A percentile compares a stretch with the other conserved stretches of the same genome.
These are phyloP conservation scores for Chaetomium strumarium DNA, from an alignment of 2,329 filamentous ascomycete species.

Conservation along the genomic window DNA sequence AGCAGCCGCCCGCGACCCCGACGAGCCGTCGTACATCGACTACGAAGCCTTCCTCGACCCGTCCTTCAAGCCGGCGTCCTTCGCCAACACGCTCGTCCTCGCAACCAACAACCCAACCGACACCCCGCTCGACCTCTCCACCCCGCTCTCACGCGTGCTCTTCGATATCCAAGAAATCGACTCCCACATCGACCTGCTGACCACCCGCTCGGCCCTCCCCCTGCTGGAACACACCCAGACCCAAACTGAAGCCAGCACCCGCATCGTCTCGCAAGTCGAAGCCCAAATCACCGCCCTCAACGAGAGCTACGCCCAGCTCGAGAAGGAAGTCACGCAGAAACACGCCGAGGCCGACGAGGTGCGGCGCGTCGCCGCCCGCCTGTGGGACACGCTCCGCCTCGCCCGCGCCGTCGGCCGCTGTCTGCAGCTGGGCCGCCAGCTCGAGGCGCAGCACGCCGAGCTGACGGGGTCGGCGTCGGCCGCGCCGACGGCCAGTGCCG, in stretches of 20 bases:
- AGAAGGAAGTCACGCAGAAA: constrained; percentile 79
- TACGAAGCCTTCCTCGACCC: constrained; percentile 86
- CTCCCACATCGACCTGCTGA: constrained; percentile 86
- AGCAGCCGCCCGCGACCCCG: constrained; percentile 28
- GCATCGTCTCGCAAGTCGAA: constrained; percentile 71
- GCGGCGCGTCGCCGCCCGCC: constrained; percentile 65
- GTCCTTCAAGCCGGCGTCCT: constrained; percentile 70
- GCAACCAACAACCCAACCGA: constrained; percentile 90
- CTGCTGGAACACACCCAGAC: constrained; percentile 71
- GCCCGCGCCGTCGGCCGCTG: constrained; percentile 72
- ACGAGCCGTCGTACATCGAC: constrained; percentile 84
- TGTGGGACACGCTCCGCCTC: constrained; percentile 74
- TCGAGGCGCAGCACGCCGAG: constrained; percentile 80
- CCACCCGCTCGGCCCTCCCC: constrained; percentile 75
- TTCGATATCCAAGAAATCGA: constrained; percentile 98
- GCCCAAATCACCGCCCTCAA: constrained; percentile 73
- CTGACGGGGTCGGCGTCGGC: constrained; percentile 39
- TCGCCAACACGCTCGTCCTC: constrained; percentile 84
- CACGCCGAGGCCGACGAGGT: constrained; percentile 84
- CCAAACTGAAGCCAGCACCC: constrained; percentile 65
- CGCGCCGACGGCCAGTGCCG: constrained; percentile 30
- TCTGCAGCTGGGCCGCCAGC: constrained; percentile 73
- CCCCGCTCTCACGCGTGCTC: constrained; percentile 83
- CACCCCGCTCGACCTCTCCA: constrained; percentile 84
- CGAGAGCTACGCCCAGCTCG: constrained; percentile 77